Percentiles rank a stretch among this genome's conserved stretches.
Evolutionary conservation across 2,329 filamentous ascomycete species (phyloP).

Genomic region (Talaromyces islandicus): DNA sequence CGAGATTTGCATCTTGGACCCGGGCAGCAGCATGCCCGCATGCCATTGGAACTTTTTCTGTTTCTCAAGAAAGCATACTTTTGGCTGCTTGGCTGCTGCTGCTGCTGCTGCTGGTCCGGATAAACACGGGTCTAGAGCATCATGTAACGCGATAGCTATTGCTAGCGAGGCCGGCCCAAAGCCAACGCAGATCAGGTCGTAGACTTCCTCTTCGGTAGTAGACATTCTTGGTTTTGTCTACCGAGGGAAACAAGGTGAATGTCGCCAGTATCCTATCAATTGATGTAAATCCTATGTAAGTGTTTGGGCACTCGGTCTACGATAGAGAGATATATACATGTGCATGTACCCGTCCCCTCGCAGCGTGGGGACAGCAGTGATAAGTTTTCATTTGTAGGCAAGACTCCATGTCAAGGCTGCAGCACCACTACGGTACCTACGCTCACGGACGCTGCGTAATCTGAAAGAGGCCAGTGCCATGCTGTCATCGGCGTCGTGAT

Average conservation of each 20-base stretch:
- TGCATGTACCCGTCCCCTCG: not conserved
- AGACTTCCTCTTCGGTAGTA: slow-evolving; percentile 51
- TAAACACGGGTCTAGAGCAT: slow-evolving; percentile 53
- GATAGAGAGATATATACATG: not conserved
- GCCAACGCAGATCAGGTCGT: slow-evolving; percentile 84
- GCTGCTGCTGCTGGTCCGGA: slow-evolving; percentile 35
- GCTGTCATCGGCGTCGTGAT: not conserved
- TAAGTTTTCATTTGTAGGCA: not conserved
- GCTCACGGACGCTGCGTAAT: not conserved
- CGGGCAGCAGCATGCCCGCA: slow-evolving; percentile 87
- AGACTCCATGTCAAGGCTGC: no score
- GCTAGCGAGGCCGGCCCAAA: slow-evolving; percentile 89
- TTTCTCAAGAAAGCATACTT: slow-evolving; percentile 81
- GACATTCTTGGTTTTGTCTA: not conserved
- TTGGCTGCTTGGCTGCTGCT: slow-evolving; percentile 45
- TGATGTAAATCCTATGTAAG: not conserved
- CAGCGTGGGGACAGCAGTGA: not conserved
- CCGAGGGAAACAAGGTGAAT: not conserved
- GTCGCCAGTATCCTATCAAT: not conserved
- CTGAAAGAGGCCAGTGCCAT: not conserved
- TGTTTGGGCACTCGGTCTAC: not conserved
- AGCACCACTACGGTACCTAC: not conserved
- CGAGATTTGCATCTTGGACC: slow-evolving; percentile 94
- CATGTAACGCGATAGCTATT: slow-evolving; percentile 82
- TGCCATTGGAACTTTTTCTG: slow-evolving; percentile 85